Evolutionary conservation across 495 filamentous ascomycete genomes (phyloP).

Genomic region (Hypoxylon fuscum): DNA sequence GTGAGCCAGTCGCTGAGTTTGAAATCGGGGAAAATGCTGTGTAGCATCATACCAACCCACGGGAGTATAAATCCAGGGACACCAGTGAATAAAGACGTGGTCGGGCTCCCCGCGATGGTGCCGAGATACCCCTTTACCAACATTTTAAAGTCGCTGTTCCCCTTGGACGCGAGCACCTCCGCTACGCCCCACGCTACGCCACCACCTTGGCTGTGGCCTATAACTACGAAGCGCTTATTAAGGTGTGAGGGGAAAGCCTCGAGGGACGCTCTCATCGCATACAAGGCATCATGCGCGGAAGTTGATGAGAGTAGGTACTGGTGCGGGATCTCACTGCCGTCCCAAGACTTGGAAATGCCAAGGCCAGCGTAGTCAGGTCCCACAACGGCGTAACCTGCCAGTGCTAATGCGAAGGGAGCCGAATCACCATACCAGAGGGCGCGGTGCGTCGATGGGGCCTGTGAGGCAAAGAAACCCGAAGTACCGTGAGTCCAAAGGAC

Average conservation of each 20-base stretch:
- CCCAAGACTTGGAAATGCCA: constrained; percentile 52
- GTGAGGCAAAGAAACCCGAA: constrained; percentile 53
- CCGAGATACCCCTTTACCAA: constrained; percentile 53
- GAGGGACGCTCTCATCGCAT: constrained; percentile 55
- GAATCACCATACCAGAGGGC: constrained; percentile 56
- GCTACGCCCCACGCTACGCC: constrained; percentile 56
- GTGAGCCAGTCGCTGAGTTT: constrained; percentile 40
- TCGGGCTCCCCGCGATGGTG: constrained; percentile 50
- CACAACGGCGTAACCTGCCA: constrained; percentile 64
- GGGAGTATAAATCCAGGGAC: constrained; percentile 21
- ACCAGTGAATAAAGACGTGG: constrained; percentile 42
- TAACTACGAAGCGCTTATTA: constrained; percentile 50
- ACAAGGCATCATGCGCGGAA: constrained; percentile 55
- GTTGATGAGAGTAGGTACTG: constrained; percentile 49
- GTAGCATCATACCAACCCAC: constrained; percentile 28
- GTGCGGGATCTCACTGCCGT: constrained; percentile 52
- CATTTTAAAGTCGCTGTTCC: constrained; percentile 3
- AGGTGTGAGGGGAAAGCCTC: constrained; percentile 49
- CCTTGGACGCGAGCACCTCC: constrained; percentile 44
- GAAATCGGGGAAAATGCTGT: constrained; percentile 27
- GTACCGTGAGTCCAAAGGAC: constrained; percentile 65
- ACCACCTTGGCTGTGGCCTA: constrained; percentile 63
- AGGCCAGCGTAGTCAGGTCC: constrained; percentile 66
- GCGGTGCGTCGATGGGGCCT: constrained; percentile 57
- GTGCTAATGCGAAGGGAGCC: constrained; percentile 55